These are phyloP conservation scores for Lyophyllum semitale DNA, from an alignment of 768 basidiomycete genomes.

Conservation along the genomic window DNA sequence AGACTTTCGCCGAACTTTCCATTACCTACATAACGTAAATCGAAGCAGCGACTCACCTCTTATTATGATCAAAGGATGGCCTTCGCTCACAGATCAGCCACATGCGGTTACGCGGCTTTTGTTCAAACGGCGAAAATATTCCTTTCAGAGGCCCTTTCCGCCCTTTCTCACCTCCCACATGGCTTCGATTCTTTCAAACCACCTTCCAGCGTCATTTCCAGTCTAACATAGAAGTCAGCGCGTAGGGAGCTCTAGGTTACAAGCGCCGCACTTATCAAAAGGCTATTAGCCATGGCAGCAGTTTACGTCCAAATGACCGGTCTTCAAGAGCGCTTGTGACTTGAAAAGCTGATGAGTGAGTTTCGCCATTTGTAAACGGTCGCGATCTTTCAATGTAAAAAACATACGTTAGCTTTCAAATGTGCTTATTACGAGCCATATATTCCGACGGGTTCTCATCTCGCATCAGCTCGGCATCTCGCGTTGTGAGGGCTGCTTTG, in stretches of 20 bases:
- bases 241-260: not conserved
- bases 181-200: not conserved
- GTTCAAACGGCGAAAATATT: not conserved
- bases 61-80: not conserved
- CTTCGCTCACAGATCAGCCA: slow-evolving; percentile 12
- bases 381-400: not conserved
- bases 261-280: not conserved
- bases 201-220: not conserved
- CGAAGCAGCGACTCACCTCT: not conserved
- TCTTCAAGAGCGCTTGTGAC: not conserved
- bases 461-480: not conserved
- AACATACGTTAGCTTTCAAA: slow-evolving; percentile 2
- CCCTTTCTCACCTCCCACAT: not conserved
- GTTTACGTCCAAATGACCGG: not conserved
- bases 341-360: not conserved
- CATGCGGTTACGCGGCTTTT: not conserved
- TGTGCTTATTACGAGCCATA: not conserved
- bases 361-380: slow-evolving; percentile 10
- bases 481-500: not conserved
- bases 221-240: not conserved
- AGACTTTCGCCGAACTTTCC: not conserved
- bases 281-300: not conserved
- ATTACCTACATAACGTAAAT: slow-evolving; percentile 11
- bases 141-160: not conserved
- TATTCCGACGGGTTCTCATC: not conserved